phyloP scores from a whole-genome alignment of 148 eudicot species.

The Fallopia convolvulus region DNA sequence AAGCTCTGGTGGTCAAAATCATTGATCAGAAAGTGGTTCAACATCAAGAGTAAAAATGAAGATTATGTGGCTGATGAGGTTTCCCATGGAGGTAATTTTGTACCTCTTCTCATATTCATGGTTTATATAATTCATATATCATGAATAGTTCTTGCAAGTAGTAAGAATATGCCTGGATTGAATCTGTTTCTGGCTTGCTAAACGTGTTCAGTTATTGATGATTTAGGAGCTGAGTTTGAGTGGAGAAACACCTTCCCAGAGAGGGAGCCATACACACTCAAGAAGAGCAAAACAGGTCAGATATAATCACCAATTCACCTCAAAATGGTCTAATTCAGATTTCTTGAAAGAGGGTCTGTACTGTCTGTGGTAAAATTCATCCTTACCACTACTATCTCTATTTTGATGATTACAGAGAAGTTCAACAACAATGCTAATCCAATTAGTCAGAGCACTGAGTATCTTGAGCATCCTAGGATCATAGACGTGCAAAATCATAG shows the following conservation, averaged over 20 bases:
- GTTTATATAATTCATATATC: neutral
- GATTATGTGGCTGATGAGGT: conserved; percentile 59
- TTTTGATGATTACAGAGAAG: conserved; percentile 34
- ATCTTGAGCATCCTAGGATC: conserved; percentile 90
- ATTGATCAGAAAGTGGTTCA: conserved; percentile 82
- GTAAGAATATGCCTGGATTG: neutral
- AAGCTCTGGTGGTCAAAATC: conserved; percentile 89
- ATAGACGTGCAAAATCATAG: conserved; percentile 89
- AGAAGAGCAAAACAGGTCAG: conserved; percentile 78
- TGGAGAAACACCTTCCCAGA: conserved; percentile 79
- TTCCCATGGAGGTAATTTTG: conserved; percentile 54
- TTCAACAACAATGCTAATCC: conserved; percentile 45
- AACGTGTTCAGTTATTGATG: neutral
- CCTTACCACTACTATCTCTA: neutral
- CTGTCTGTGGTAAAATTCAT: conserved; percentile 41
- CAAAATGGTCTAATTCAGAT: neutral
- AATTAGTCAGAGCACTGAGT: conserved; percentile 34
- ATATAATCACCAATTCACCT: conserved; percentile 14
- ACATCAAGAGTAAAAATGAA: conserved; percentile 64
- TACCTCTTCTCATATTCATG: neutral
- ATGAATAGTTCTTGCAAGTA: neutral
- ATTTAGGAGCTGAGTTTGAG: conserved; percentile 58
- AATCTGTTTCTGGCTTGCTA: neutral
- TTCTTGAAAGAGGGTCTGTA: neutral
- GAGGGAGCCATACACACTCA: conserved; percentile 61